phyloP scores from a whole-genome alignment of 495 filamentous ascomycete species.

The Aspergillus egyptiacus region DNA sequence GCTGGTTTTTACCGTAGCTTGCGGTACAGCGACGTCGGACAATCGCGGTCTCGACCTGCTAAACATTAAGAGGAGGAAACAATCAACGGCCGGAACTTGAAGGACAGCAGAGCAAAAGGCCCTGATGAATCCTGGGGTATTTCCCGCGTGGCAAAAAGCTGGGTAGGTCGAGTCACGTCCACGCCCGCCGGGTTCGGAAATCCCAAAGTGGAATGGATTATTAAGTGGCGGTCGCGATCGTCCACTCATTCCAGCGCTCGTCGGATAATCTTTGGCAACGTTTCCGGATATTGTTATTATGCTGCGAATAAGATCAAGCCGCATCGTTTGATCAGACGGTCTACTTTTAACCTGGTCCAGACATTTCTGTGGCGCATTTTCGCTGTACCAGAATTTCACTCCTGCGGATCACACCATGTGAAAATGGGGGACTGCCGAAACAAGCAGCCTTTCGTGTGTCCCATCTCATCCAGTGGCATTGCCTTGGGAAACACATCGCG shows the following conservation, averaged over 20 bases:
- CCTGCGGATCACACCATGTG: not conserved
- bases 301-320: slow-evolving; percentile 3
- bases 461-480: not conserved
- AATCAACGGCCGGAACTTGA: not conserved
- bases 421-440: not conserved
- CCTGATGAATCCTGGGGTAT: slow-evolving; percentile 1
- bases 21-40: too few species aligned
- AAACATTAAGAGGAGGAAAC: not conserved
- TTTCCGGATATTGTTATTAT: not conserved
- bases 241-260: not conserved
- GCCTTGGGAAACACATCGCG: not conserved
- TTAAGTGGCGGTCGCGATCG: slow-evolving; percentile 6
- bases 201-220: slow-evolving; percentile 2
- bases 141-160: slow-evolving; percentile 5
- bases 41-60: not conserved
- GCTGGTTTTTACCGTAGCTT: not conserved
- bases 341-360: not conserved
- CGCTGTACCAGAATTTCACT: not conserved
- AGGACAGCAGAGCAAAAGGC: not conserved
- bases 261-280: not conserved
- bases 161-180: not conserved
- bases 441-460: slow-evolving; percentile 1
- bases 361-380: not conserved
- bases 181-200: too few species aligned
- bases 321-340: not conserved